Conservation (phyloP, 2,329 filamentous ascomycete species). For the Coniochaeta sp. region DNA sequence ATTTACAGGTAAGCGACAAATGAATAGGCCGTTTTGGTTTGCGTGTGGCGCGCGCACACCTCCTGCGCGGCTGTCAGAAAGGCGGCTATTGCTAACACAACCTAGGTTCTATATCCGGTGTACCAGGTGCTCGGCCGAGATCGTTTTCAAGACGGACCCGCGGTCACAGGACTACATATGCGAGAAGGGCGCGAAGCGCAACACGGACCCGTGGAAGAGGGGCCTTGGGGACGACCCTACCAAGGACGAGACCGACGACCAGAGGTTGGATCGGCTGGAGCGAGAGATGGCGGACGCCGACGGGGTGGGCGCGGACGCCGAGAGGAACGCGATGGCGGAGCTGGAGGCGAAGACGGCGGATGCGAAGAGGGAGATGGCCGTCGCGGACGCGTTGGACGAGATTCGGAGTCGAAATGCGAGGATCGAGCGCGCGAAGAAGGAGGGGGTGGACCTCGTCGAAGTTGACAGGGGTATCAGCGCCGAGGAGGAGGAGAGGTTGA, state of each 20-base stretch:
- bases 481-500: constrained; percentile 53
- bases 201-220: constrained; percentile 84
- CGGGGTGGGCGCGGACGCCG: constrained; percentile 58
- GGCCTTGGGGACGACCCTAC: constrained; percentile 48
- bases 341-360: constrained; percentile 90
- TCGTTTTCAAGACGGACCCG: constrained; percentile 90
- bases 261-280: constrained; percentile 78
- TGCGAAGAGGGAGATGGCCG: constrained; percentile 90
- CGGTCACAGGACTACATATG: constrained; percentile 78
- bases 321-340: constrained; percentile 90
- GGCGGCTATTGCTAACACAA: background rate
- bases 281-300: constrained; percentile 59
- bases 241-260: constrained; percentile 73
- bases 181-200: constrained; percentile 78
- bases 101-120: constrained; percentile 63
- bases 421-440: constrained; percentile 67
- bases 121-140: constrained; percentile 77
- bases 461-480: constrained; percentile 36
- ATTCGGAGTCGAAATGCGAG: constrained; percentile 87
- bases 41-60: too few species aligned
- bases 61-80: too few species aligned
- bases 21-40: too few species aligned
- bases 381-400: constrained; percentile 92
- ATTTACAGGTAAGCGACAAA: constrained; percentile 62
- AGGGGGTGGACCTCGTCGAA: constrained; percentile 51